phyloP scores from a whole-genome alignment of 2,329 filamentous ascomycete genomes.

The Pseudopyrenochaeta lycopersici region DNA sequence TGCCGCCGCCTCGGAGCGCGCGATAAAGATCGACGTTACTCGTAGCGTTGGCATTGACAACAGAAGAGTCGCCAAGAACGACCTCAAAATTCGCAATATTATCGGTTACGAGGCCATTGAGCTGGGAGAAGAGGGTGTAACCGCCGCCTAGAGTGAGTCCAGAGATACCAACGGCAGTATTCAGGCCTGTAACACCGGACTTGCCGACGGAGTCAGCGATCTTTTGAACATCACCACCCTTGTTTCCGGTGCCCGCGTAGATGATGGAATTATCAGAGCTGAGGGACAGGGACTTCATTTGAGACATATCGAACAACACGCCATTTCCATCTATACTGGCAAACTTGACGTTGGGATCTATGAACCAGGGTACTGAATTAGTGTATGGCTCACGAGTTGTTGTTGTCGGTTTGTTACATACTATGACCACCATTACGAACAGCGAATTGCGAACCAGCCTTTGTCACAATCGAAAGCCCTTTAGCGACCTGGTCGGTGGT shows the following conservation, averaged over 20 bases:
- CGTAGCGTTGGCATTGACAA: constrained; percentile 42
- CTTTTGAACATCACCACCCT: constrained; percentile 2
- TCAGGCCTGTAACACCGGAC: constrained; percentile 1
- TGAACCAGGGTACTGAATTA: too few relatives aligned
- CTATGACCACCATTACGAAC: constrained; percentile 2
- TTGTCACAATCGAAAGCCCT: constrained; percentile 1
- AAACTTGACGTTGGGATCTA: constrained; percentile 5
- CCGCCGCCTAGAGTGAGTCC: constrained; percentile 43
- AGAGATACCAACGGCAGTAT: constrained; percentile 35
- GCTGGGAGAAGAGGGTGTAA: constrained; percentile 33
- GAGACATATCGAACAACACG: constrained; percentile 1
- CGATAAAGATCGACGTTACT: constrained; percentile 47
- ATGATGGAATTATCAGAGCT: constrained; percentile 3
- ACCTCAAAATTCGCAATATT: constrained; percentile 37
- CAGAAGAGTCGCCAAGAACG: constrained; percentile 50
- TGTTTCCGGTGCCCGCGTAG: neutral
- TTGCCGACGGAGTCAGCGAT: constrained; percentile 3
- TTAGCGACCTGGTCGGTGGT: constrained; percentile 2
- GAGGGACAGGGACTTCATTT: constrained; percentile 1
- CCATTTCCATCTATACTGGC: constrained; percentile 1
- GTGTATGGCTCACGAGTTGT: too few relatives aligned
- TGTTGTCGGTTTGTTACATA: too few relatives aligned
- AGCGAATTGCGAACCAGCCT: constrained; percentile 2
- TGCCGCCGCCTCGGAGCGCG: constrained; percentile 45
- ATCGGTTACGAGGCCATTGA: constrained; percentile 34